Conservation (phyloP, 352 stramenopile genomes). For the Labyrinthula sp. region DNA sequence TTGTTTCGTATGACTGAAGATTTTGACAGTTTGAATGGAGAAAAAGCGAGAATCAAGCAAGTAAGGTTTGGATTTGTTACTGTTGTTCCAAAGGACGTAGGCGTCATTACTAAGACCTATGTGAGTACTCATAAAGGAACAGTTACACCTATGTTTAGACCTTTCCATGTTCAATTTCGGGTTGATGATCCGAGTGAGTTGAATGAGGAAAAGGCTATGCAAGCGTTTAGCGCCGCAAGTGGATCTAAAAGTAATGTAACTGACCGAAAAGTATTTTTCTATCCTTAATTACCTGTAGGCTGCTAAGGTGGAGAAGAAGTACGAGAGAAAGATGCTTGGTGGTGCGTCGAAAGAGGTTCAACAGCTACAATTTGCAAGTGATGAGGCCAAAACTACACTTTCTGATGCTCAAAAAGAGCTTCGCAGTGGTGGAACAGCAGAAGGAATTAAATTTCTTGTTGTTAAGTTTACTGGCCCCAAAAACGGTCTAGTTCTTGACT, state of each 20-base stretch:
- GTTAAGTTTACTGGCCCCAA: slow-evolving; percentile 15
- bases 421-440: slow-evolving; percentile 19
- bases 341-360: slow-evolving; percentile 24
- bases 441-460: slow-evolving; percentile 24
- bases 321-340: slow-evolving; percentile 28
- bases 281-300: no score
- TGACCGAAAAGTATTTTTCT: background rate
- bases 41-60: no score
- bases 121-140: slow-evolving; percentile 29
- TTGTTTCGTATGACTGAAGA: slow-evolving; percentile 27
- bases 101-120: slow-evolving; percentile 17
- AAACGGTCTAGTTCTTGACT: slow-evolving; percentile 20
- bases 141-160: slow-evolving; percentile 22
- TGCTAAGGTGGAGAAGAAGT: slow-evolving; percentile 8
- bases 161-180: slow-evolving; percentile 27
- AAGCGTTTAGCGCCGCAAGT: slow-evolving; percentile 6
- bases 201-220: slow-evolving; percentile 20
- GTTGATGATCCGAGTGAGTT: slow-evolving; percentile 20
- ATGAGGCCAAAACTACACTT: slow-evolving; percentile 26
- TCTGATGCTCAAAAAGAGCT: slow-evolving; percentile 27
- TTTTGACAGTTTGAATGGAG: slow-evolving; percentile 25
- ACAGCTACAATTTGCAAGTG: slow-evolving; percentile 21
- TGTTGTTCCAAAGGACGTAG: slow-evolving; percentile 18
- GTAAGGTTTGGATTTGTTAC: slow-evolving; percentile 27
- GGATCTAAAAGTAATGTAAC: slow-evolving; percentile 18